Base-by-base conservation (phyloP, 805 yeast species). In the Alloascoidea hylecoeti region DNA sequence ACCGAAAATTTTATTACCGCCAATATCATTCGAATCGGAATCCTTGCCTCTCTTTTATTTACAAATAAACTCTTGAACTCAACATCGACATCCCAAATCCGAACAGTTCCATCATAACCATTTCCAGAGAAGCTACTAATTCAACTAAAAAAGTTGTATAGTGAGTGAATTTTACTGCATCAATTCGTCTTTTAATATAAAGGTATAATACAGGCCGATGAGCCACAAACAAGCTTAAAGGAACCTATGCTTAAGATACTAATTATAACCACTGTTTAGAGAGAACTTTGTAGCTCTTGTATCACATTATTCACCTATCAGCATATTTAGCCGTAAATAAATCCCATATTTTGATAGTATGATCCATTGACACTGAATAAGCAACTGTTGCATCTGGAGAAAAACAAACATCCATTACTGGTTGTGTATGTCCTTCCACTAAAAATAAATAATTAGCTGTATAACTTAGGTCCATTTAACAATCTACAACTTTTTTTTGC, bases 301-400 rank as follows among this genome's bases (percentile, higher is more conserved):
- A n/a, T n/a, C n/a, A n/a, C n/a, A n/a, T n/a, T n/a, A n/a, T n/a
- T n/a, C n/a, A n/a, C n/a, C n/a, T 82, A 54, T 86, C 96, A 18
- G 92, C 80, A 49, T 85, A 75, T 46, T 83, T 71, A 9, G 82
- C 65, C 2, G 96, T 88, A 14, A 84, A 80, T 49, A 92, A 64
- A 64, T 92, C 98, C 97, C 97, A 92, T 0, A 98, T 92, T 51
- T 82, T 81, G 46, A 92, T 75, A 0, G 95, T 75, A 55, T 92
- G 98, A 61, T 92, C 97, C 55, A 86, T 96, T 4, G 96, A 81
- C 1, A 83, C 95, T 0, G 97, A 85, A 58, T 92, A 89, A 6
- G 79, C 95, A 3, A 89, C 95, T 0, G 94, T 72, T 35, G 67
- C 45, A 56, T 89, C 97, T 2, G 64, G 52, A 50, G 83, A 94